Conservation (phyloP, 306 rosid species). For the Ammopiptanthus mongolicus region DNA sequence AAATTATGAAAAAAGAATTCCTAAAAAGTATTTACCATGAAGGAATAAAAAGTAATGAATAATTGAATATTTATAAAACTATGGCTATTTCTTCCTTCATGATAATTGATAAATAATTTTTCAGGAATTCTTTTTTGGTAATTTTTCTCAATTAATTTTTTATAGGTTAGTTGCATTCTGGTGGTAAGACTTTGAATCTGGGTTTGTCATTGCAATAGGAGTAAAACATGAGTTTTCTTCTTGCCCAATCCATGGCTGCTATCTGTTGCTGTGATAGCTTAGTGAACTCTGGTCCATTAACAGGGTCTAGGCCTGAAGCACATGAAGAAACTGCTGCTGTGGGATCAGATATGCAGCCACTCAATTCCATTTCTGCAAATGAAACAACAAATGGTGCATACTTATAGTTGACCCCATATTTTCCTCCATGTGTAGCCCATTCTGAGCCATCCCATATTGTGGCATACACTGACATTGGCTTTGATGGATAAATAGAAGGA, state of each 20-base stretch:
- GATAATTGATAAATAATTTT: background rate
- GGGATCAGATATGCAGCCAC: conserved; percentile 56
- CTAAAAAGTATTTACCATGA: conserved; percentile 12
- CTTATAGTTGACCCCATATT: conserved; percentile 73
- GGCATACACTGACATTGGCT: conserved; percentile 80
- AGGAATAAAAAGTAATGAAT: background rate
- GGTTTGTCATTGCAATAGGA: conserved; percentile 74
- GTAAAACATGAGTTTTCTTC: conserved; percentile 91
- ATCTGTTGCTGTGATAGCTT: conserved; percentile 64
- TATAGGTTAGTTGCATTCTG: conserved; percentile 58
- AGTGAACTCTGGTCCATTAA: conserved; percentile 65
- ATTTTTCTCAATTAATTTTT: background rate
- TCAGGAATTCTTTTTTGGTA: background rate
- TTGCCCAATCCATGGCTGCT: conserved; percentile 86
- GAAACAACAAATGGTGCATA: conserved; percentile 82
- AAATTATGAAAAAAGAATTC: background rate
- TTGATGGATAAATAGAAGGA: conserved; percentile 58
- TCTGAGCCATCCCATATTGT: conserved; percentile 97
- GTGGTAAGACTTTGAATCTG: conserved; percentile 75
- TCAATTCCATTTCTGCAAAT: conserved; percentile 49
- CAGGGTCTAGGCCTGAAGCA: conserved; percentile 62
- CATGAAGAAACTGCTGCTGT: conserved; percentile 37
- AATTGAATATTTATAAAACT: background rate
- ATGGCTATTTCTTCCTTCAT: background rate
- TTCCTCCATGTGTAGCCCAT: conserved; percentile 98